phyloP scores from a whole-genome alignment of 228 moss, liverwort and hornwort genomes.

The Sphagnum magellanicum region DNA sequence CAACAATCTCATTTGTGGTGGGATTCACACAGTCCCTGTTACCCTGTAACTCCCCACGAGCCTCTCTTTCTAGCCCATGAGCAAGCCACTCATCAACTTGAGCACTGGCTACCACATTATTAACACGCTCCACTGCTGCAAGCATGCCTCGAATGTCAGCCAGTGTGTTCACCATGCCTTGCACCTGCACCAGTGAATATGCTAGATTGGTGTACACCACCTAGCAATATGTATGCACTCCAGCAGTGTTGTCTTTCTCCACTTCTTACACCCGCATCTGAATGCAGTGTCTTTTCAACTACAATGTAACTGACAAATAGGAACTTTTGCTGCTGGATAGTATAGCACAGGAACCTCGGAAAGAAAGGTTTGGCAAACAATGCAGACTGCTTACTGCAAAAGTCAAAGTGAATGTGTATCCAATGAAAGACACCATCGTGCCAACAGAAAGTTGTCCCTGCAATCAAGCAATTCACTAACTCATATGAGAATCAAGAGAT shows the following conservation, averaged over 20 bases:
- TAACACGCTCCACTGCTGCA: constrained; percentile 47
- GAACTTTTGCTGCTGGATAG: neutral
- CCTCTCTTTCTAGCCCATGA: constrained; percentile 77
- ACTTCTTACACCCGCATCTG: too few relatives aligned
- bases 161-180: constrained; percentile 58
- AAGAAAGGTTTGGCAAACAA: too few relatives aligned
- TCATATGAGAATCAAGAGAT: neutral
- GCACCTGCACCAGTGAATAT: constrained; percentile 34
- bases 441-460: constrained; percentile 72
- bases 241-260: neutral
- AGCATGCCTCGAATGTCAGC: constrained; percentile 61
- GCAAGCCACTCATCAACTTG: constrained; percentile 76
- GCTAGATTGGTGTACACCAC: too few relatives aligned
- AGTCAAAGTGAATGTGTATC: constrained; percentile 91
- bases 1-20: constrained; percentile 28
- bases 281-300: neutral
- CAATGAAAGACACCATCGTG: constrained; percentile 93
- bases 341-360: too few relatives aligned
- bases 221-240: neutral
- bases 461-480: constrained; percentile 4
- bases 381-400: constrained; percentile 42
- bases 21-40: constrained; percentile 39
- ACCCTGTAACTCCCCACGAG: constrained; percentile 47
- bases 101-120: constrained; percentile 38
- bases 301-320: neutral